These are phyloP conservation scores for Salix exigua DNA, from an alignment of 345 rosid genomes.

Conservation along the genomic window DNA sequence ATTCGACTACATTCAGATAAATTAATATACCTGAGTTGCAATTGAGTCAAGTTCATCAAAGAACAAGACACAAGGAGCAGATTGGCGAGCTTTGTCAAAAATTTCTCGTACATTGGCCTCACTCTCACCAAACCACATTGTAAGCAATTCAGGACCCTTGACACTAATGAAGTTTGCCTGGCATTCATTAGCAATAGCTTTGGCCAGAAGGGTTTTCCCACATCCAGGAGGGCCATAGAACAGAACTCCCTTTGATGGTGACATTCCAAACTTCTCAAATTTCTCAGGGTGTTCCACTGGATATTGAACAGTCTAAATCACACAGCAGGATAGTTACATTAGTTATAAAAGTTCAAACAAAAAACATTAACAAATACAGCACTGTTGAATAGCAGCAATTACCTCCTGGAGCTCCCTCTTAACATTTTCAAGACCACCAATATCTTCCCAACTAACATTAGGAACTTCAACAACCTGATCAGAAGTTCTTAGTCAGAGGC, in stretches of 20 bases:
- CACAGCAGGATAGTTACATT: not conserved
- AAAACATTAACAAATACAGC: not conserved
- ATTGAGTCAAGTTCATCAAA: slow-evolving; percentile 95
- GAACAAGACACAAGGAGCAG: slow-evolving; percentile 93
- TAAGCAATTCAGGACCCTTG: slow-evolving; percentile 93
- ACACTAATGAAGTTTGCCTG: slow-evolving; percentile 95
- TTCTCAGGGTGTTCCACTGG: slow-evolving; percentile 99
- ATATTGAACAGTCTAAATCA: slow-evolving; percentile 84
- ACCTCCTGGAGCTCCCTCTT: slow-evolving; percentile 98
- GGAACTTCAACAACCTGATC: slow-evolving; percentile 94
- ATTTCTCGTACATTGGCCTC: slow-evolving; percentile 96
- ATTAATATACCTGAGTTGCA: slow-evolving; percentile 70
- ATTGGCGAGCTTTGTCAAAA: slow-evolving; percentile 90
- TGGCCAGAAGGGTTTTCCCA: slow-evolving; percentile 95
- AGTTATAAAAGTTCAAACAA: not conserved
- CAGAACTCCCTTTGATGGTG: slow-evolving; percentile 93
- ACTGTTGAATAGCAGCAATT: not conserved
- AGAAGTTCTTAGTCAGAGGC: slow-evolving; percentile 4
- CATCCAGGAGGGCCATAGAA: slow-evolving; percentile 98
- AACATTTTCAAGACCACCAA: slow-evolving; percentile 93
- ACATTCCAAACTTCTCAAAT: slow-evolving; percentile 94
- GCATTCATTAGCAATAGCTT: slow-evolving; percentile 95
- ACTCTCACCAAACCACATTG: slow-evolving; percentile 99
- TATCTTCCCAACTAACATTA: slow-evolving; percentile 82
- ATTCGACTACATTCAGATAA: not conserved